Conservation (phyloP, 768 basidiomycete species). For the Wakefieldia striispora region DNA sequence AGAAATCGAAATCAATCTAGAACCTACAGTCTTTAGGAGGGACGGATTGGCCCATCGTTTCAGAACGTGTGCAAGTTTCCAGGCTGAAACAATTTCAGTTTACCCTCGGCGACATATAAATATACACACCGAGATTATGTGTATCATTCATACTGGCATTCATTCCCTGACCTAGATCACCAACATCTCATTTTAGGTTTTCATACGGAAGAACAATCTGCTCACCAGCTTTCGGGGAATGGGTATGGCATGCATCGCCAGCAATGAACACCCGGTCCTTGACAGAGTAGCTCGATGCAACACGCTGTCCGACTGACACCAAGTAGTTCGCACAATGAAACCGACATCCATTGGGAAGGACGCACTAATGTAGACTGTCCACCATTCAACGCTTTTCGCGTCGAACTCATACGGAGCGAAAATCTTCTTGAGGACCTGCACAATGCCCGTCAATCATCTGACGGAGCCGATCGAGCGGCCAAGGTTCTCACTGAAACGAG, state of each 20-base stretch:
- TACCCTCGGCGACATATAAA: slow-evolving; percentile 32
- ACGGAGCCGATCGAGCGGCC: no score
- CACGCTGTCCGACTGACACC: slow-evolving; percentile 64
- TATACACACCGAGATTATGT: slow-evolving; percentile 56
- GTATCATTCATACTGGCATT: no score
- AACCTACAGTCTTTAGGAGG: slow-evolving; percentile 42
- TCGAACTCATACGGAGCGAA: slow-evolving; percentile 55
- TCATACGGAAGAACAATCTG: not conserved
- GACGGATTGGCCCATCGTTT: slow-evolving; percentile 39
- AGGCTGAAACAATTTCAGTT: slow-evolving; percentile 45
- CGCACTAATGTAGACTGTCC: slow-evolving; percentile 70
- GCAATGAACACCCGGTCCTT: slow-evolving; percentile 72
- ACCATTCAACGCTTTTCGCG: slow-evolving; percentile 59
- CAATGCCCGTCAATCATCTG: not conserved
- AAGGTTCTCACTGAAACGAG: slow-evolving; percentile 47
- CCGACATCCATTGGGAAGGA: not conserved
- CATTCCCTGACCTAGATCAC: no score
- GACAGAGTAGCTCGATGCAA: slow-evolving; percentile 60
- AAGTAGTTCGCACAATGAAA: not conserved
- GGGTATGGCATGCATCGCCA: slow-evolving; percentile 73
- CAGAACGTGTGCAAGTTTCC: slow-evolving; percentile 49
- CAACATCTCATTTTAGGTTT: not conserved
- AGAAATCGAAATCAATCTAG: not conserved
- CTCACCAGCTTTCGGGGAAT: slow-evolving; percentile 63
- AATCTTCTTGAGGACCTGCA: slow-evolving; percentile 52